Evolutionary conservation across 768 basidiomycete species (phyloP).

Genomic region (Boletus subcaerulescens): DNA sequence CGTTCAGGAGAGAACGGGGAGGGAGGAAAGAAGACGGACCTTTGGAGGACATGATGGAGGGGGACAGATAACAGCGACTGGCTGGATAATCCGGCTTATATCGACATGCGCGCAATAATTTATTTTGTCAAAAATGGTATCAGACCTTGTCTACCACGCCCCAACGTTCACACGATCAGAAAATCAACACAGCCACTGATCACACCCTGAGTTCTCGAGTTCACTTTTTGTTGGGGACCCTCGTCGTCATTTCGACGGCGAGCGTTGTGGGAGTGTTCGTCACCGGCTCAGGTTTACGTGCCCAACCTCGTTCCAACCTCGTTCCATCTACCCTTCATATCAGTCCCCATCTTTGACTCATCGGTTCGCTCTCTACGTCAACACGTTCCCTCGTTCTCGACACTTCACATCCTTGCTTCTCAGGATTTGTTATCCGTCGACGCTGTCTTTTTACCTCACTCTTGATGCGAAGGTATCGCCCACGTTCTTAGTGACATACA

Average conservation of each 20-base stretch:
- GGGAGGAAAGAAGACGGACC: constrained; percentile 14
- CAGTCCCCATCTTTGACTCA: background rate
- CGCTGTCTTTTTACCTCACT: constrained; percentile 14
- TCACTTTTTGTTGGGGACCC: background rate
- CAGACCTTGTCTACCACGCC: constrained; percentile 22
- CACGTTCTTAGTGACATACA: background rate
- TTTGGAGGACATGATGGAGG: constrained; percentile 34
- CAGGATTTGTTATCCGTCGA: background rate
- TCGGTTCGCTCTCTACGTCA: background rate
- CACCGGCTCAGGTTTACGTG: background rate
- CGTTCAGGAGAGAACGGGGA: background rate
- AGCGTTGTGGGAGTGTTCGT: too few species aligned
- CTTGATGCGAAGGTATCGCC: background rate
- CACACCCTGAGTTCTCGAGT: background rate
- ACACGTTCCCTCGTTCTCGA: constrained; percentile 13
- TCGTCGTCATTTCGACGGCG: too few species aligned
- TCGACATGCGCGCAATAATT: constrained; percentile 14
- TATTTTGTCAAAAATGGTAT: constrained; percentile 15
- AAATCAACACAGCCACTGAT: constrained; percentile 32
- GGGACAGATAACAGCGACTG: constrained; percentile 1
- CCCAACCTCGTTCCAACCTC: constrained; percentile 15
- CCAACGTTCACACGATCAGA: constrained; percentile 31
- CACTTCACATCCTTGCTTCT: background rate
- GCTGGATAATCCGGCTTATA: constrained; percentile 14
- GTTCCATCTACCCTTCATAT: background rate